A percentile compares a stretch with the other conserved stretches of the same genome.
Evolutionary conservation across 2,329 filamentous ascomycete genomes (phyloP).

Genomic region (Tolypocladium endophyticum): DNA sequence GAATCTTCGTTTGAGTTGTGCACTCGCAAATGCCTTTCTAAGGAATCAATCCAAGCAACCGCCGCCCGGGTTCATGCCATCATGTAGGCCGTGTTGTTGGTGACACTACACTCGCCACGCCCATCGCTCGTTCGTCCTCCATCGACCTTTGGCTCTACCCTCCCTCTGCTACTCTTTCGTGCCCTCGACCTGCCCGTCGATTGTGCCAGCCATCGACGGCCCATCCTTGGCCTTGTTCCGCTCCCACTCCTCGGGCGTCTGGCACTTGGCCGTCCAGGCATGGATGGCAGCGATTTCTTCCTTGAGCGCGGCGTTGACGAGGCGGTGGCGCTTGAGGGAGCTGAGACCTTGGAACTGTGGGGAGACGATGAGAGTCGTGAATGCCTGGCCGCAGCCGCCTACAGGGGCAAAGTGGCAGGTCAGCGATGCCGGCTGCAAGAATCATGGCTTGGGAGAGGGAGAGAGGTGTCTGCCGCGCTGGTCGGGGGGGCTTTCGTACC

Average conservation of each 20-base stretch:
- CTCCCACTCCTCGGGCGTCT: conserved; percentile 84
- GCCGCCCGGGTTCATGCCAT: neutral
- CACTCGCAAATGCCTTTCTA: neutral
- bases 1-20: neutral
- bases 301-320: conserved; percentile 76
- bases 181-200: conserved; percentile 29
- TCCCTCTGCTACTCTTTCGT: conserved; percentile 2
- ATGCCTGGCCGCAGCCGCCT: conserved; percentile 54
- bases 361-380: conserved; percentile 50
- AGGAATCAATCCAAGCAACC: neutral
- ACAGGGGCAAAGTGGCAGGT: neutral
- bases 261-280: conserved; percentile 90
- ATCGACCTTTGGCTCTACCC: neutral
- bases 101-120: neutral
- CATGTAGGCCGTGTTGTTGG: neutral
- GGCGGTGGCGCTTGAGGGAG: conserved; percentile 73
- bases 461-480: neutral
- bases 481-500: conserved; percentile 41
- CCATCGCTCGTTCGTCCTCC: no score
- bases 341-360: conserved; percentile 59
- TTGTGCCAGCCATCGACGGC: conserved; percentile 33
- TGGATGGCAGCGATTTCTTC: conserved; percentile 85
- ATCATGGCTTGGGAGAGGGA: neutral
- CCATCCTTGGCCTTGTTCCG: conserved; percentile 38
- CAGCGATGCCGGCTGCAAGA: neutral